Evolutionary conservation across 2,329 filamentous ascomycete species (phyloP).

Genomic region (Blastomyces emzantsi): DNA sequence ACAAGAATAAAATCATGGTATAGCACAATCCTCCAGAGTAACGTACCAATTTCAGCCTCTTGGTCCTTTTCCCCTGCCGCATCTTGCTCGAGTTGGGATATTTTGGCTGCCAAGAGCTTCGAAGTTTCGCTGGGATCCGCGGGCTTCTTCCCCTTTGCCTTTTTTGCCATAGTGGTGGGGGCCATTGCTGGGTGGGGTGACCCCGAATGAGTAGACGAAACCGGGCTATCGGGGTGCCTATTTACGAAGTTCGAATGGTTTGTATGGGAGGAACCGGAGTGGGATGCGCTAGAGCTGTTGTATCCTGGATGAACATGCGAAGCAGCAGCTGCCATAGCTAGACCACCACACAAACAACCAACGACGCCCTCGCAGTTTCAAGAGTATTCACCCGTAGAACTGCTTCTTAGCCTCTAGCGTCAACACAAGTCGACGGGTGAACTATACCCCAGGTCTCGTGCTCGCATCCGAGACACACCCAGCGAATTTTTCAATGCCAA

Average conservation of each 20-base stretch:
- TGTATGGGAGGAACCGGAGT: conserved; percentile 21
- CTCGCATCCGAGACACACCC: neutral
- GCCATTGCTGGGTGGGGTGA: conserved; percentile 29
- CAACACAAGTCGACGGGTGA: neutral
- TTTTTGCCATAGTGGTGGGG: conserved; percentile 54
- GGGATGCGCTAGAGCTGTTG: conserved; percentile 8
- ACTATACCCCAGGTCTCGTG: neutral
- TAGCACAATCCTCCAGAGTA: conserved; percentile 3
- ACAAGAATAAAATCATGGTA: neutral
- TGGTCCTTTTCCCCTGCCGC: conserved; percentile 90
- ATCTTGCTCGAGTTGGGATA: conserved; percentile 91
- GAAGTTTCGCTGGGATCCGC: conserved; percentile 81
- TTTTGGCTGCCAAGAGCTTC: conserved; percentile 84
- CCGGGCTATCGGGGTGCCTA: conserved; percentile 36
- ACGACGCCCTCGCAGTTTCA: conserved; percentile 5
- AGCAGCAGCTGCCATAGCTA: conserved; percentile 11
- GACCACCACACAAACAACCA: neutral
- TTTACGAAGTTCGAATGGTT: conserved; percentile 38
- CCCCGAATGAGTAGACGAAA: conserved; percentile 31
- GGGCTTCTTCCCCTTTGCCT: conserved; percentile 74
- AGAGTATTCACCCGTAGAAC: conserved; percentile 6
- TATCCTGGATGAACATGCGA: conserved; percentile 6
- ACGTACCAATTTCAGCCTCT: conserved; percentile 87
- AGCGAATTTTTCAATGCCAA: conserved; percentile 13
- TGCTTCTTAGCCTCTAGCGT: neutral